These are phyloP conservation scores for Craspedostauros australis DNA, from an alignment of 108 stramenopile genomes.

Conservation along the genomic window DNA sequence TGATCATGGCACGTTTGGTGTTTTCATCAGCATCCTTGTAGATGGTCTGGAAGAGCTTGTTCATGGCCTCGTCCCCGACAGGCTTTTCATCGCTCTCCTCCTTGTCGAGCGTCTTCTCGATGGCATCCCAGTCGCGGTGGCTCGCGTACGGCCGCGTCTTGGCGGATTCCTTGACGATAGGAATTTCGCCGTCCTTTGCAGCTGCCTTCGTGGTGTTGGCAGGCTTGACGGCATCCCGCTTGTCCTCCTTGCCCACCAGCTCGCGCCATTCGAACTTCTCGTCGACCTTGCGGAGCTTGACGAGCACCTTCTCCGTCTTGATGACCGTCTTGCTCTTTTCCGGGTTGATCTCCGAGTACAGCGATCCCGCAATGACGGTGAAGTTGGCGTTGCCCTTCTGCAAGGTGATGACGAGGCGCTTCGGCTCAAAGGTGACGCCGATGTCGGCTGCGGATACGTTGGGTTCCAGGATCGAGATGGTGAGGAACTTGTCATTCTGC, in stretches of 20 bases:
- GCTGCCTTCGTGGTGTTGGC: no score
- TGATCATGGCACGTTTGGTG: constrained; percentile 95
- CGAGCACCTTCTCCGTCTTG: constrained; percentile 76
- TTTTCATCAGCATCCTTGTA: constrained; percentile 86
- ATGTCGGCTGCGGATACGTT: constrained; percentile 50
- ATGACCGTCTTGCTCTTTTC: constrained; percentile 50
- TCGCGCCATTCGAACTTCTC: constrained; percentile 69
- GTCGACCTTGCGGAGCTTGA: constrained; percentile 71
- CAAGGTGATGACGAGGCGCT: constrained; percentile 53
- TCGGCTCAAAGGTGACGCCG: constrained; percentile 50
- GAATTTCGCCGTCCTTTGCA: no score
- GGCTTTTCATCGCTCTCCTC: constrained; percentile 95
- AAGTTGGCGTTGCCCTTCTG: constrained; percentile 44
- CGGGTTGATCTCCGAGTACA: constrained; percentile 62
- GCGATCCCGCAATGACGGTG: constrained; percentile 70
- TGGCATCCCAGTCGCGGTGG: constrained; percentile 82
- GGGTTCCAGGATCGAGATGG: constrained; percentile 79
- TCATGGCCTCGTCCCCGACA: constrained; percentile 94
- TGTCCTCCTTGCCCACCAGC: constrained; percentile 42
- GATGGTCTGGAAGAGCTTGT: constrained; percentile 94
- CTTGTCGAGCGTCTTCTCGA: constrained; percentile 61
- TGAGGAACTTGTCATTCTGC: constrained; percentile 76
- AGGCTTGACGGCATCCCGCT: background rate
- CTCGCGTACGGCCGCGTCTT: constrained; percentile 72
- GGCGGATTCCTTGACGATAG: constrained; percentile 7